A percentile compares a stretch with the other conserved stretches of the same genome.
These are phyloP conservation scores for Huiozyma naganishii DNA, from an alignment of 805 yeast species.

Conservation along the genomic window DNA sequence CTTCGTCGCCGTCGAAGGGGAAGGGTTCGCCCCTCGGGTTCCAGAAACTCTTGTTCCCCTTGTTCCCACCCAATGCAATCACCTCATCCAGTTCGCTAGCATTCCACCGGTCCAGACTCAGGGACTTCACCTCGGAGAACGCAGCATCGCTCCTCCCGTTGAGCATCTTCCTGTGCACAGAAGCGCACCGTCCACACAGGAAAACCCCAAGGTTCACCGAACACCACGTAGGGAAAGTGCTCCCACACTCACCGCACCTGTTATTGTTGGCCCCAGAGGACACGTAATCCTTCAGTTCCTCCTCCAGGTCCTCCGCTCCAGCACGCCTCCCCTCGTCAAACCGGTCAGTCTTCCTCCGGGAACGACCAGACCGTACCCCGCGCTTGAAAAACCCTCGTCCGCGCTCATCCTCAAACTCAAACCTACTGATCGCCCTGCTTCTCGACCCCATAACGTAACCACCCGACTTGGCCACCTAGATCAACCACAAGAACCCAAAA, in stretches of 20 bases:
- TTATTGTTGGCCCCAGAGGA: constrained; percentile 50
- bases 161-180: constrained; percentile 52
- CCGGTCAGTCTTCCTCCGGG: background rate
- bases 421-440: no score
- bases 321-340: background rate
- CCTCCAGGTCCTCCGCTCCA: constrained; percentile 2
- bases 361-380: no score
- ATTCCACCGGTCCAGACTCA: constrained; percentile 65
- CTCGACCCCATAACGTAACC: no score
- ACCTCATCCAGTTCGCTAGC: constrained; percentile 40
- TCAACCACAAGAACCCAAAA: no score
- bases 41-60: constrained; percentile 50
- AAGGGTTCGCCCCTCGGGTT: constrained; percentile 58
- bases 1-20: constrained; percentile 69
- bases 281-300: constrained; percentile 46
- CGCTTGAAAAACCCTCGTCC: no score
- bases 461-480: no score
- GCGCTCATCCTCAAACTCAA: no score
- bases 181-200: constrained; percentile 78
- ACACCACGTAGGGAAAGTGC: constrained; percentile 46
- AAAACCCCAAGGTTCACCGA: constrained; percentile 47
- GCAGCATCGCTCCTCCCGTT: constrained; percentile 36
- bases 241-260: constrained; percentile 71
- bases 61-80: constrained; percentile 45
- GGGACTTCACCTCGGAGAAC: constrained; percentile 56